Conservation (phyloP, 2,329 filamentous ascomycete species). For the Clonostachys chloroleuca region DNA sequence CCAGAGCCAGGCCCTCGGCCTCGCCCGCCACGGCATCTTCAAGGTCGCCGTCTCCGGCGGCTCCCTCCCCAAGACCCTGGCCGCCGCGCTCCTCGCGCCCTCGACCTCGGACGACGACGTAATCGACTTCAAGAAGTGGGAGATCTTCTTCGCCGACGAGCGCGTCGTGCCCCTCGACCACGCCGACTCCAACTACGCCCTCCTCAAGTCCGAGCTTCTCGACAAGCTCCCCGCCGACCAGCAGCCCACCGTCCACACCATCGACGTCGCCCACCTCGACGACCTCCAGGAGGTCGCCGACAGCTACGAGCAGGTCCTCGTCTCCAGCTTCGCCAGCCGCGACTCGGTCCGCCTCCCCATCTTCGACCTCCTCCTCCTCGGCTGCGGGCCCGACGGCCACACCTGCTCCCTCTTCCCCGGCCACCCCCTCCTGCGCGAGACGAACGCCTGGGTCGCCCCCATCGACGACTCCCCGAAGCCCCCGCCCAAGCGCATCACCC, state of each 20-base stretch:
- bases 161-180: slow-evolving; percentile 89
- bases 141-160: slow-evolving; percentile 98
- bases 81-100: slow-evolving; percentile 70
- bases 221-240: slow-evolving; percentile 74
- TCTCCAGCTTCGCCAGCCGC: slow-evolving; percentile 80
- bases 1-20: slow-evolving; percentile 72
- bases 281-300: slow-evolving; percentile 92
- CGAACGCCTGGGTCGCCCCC: slow-evolving; percentile 84
- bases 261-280: slow-evolving; percentile 60
- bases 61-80: slow-evolving; percentile 84
- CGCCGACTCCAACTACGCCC: slow-evolving; percentile 87
- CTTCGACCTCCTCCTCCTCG: slow-evolving; percentile 90
- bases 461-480: slow-evolving; percentile 96
- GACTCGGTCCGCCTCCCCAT: slow-evolving; percentile 93
- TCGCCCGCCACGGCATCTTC: slow-evolving; percentile 79
- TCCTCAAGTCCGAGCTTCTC: slow-evolving; percentile 82
- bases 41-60: slow-evolving; percentile 92
- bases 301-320: slow-evolving; percentile 85
- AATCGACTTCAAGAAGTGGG: slow-evolving; percentile 81
- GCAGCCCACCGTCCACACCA: slow-evolving; percentile 71
- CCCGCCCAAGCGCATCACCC: slow-evolving; percentile 82
- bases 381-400: slow-evolving; percentile 93
- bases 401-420: slow-evolving; percentile 95
- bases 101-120: slow-evolving; percentile 50
- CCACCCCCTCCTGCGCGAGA: slow-evolving; percentile 81